These are phyloP conservation scores for Leccinellum rugosiceps DNA, from an alignment of 768 basidiomycete species.

Conservation along the genomic window DNA sequence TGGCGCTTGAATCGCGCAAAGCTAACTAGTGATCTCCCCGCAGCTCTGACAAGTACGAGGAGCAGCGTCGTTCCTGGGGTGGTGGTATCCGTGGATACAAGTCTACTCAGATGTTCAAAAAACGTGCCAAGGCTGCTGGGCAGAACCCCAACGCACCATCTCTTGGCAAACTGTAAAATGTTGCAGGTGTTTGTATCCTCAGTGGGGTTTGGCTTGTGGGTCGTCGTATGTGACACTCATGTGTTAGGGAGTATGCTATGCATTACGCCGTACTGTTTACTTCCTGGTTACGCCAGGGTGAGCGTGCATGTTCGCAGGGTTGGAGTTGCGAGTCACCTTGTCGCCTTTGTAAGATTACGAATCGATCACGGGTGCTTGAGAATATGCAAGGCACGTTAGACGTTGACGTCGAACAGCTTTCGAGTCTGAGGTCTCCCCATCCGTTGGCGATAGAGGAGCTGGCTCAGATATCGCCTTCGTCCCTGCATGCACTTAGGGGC, in stretches of 20 bases:
- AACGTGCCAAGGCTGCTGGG: conserved; percentile 90
- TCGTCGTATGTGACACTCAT: conserved; percentile 14
- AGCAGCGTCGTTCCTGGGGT: conserved; percentile 89
- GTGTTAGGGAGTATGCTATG: conserved; percentile 20
- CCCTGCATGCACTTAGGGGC: too few relatives aligned
- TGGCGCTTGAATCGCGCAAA: background rate
- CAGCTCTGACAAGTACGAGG: conserved; percentile 92
- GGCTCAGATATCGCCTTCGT: too few relatives aligned
- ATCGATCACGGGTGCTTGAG: background rate
- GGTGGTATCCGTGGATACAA: conserved; percentile 96
- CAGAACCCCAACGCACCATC: conserved; percentile 53
- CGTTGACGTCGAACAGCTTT: too few relatives aligned
- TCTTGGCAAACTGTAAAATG: conserved; percentile 60
- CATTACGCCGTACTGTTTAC: conserved; percentile 4
- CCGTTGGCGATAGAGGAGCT: too few relatives aligned
- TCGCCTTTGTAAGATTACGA: background rate
- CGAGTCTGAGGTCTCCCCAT: too few relatives aligned
- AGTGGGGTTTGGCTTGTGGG: background rate
- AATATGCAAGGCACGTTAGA: background rate
- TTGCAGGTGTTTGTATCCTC: background rate
- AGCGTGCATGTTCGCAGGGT: background rate
- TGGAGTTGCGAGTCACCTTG: background rate
- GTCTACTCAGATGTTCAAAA: conserved; percentile 88
- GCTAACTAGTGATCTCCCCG: background rate
- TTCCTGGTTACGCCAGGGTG: conserved; percentile 2